Conservation (phyloP, 768 basidiomycete species). For the Lentinula detonsa region DNA sequence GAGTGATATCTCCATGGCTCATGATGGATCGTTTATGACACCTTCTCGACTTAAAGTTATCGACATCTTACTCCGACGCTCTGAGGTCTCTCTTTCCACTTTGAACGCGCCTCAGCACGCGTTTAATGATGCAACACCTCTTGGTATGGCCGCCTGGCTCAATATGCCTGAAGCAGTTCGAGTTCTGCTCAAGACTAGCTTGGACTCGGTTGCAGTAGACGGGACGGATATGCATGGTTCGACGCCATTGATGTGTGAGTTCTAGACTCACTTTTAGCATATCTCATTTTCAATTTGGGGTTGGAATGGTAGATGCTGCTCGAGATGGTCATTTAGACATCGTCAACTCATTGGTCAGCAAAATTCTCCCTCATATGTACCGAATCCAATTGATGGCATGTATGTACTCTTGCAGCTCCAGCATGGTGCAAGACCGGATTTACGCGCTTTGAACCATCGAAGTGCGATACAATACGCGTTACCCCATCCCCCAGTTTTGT, state of each 20-base stretch:
- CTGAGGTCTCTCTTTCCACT: conserved; percentile 58
- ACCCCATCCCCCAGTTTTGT: conserved; percentile 55
- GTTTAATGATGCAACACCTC: conserved; percentile 69
- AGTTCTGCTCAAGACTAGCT: conserved; percentile 57
- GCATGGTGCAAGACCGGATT: conserved; percentile 68
- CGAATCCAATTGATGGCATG: conserved; percentile 2
- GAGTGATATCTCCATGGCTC: conserved; percentile 62
- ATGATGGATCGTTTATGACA: conserved; percentile 59
- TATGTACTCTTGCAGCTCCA: conserved; percentile 39
- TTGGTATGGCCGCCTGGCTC: conserved; percentile 77
- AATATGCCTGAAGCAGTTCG: conserved; percentile 56
- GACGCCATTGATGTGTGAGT: conserved; percentile 81
- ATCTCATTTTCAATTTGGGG: conserved; percentile 1
- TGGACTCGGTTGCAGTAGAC: conserved; percentile 61
- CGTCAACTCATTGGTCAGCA: conserved; percentile 57
- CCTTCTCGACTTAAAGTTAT: conserved; percentile 51
- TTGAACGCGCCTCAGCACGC: conserved; percentile 69
- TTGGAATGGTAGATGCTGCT: conserved; percentile 52
- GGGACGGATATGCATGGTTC: conserved; percentile 71
- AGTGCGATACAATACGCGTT: conserved; percentile 68
- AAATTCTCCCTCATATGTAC: background rate
- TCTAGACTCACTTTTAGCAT: conserved; percentile 7
- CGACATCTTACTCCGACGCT: conserved; percentile 46
- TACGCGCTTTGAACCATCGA: conserved; percentile 65
- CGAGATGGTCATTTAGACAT: conserved; percentile 67